Conservation (phyloP, 108 stramenopile genomes). For the Bacterosira constricta region DNA sequence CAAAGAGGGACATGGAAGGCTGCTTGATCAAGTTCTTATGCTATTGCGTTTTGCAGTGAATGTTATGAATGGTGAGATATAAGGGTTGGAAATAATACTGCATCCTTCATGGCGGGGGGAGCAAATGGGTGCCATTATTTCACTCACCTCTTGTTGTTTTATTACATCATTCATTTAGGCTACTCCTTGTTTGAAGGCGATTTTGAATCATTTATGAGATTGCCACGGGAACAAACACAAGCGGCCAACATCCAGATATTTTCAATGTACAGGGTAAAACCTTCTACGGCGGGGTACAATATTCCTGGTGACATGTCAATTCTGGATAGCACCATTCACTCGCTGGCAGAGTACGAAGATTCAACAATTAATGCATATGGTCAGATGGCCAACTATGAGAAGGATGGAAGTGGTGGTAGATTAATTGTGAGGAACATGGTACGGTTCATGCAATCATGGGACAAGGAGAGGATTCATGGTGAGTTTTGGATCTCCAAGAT, state of each 20-base stretch:
- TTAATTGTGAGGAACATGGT: constrained; percentile 16
- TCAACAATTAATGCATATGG: constrained; percentile 1
- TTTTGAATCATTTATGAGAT: background rate
- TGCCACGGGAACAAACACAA: background rate
- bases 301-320: background rate
- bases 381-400: constrained; percentile 13
- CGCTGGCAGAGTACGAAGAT: background rate
- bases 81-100: too few relatives aligned
- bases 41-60: constrained; percentile 12
- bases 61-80: background rate
- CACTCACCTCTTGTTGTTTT: background rate
- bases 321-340: constrained; percentile 14
- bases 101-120: too few relatives aligned
- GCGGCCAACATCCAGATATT: constrained; percentile 8
- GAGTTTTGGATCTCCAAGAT: constrained; percentile 19
- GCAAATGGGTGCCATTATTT: too few relatives aligned
- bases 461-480: constrained; percentile 16
- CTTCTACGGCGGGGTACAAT: constrained; percentile 11
- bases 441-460: constrained; percentile 19
- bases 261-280: constrained; percentile 10
- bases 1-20: constrained; percentile 22
- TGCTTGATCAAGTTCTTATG: constrained; percentile 27
- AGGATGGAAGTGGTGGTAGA: constrained; percentile 13
- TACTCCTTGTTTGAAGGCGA: constrained; percentile 8
- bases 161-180: background rate